Base-by-base conservation (phyloP, 106 monocot genomes). In the Allium fistulosum region DNA sequence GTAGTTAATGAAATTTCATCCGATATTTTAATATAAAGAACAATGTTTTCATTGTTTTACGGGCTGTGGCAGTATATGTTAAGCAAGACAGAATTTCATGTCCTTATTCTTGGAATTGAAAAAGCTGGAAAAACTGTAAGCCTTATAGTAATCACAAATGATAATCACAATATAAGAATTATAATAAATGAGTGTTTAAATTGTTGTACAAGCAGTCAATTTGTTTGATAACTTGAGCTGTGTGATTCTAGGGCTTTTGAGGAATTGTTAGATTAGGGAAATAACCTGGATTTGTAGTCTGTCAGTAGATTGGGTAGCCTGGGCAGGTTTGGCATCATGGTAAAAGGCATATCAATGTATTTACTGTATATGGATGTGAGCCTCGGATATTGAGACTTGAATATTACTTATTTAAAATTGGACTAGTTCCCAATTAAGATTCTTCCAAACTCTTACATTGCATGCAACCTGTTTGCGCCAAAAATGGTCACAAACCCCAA, bases 91-190 rank as follows among this genome's bases (percentile, higher is more conserved):
- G 96, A 97, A 68, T 87, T 92, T 69, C 96, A 87, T 82, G 84
- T 92, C 48, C 92, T 97, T 77, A 97, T 97, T 62, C 96, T 97
- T 48, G 96, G 96, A 53, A 81, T 92, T 46, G 83, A 97, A 66
- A 92, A 97, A 71, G 80, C 92, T 72, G 96, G 96, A 11, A 97
- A 97, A 80, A 97, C 92, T 58, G 96, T 97, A 92, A 82, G 63
- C 63, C 14, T 69, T 61, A 14, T 64, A 8, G 14, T 11, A 1
- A 47, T 63, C 8, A 46, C 6, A 10, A 49, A n/a, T n/a, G n/a
- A 46, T 11, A 1, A 47, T 63, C 8, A 46, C 6, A 10, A 49
- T 37, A 2, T 37, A 26, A 53, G 1, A 15, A 10, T 58, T 13
- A 18, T 37, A 4, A 37, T 37, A 37, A 37, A 37, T 37, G 37